These are phyloP conservation scores for Yarrowia sp. DNA, from an alignment of 805 yeast species.

Conservation along the genomic window DNA sequence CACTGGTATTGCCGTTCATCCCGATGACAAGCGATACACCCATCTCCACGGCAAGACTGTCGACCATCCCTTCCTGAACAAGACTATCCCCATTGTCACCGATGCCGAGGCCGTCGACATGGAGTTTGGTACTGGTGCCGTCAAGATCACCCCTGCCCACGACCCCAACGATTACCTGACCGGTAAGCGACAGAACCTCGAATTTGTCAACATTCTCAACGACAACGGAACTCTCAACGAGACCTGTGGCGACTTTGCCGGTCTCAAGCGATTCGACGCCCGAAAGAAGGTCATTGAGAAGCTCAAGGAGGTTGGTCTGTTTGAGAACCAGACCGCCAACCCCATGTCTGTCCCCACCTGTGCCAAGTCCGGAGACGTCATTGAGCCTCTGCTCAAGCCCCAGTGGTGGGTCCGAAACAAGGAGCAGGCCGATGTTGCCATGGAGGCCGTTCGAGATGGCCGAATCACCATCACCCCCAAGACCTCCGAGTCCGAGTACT, in stretches of 20 bases:
- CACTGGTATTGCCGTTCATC: slow-evolving; percentile 97
- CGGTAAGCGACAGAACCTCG: slow-evolving; percentile 90
- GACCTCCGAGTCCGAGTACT: slow-evolving; percentile 87
- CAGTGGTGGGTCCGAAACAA: slow-evolving; percentile 98
- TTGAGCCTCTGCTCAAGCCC: slow-evolving; percentile 95
- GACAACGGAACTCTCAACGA: slow-evolving; percentile 91
- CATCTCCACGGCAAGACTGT: slow-evolving; percentile 94
- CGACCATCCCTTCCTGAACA: slow-evolving; percentile 83
- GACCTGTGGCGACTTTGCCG: slow-evolving; percentile 89
- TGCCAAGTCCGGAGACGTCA: slow-evolving; percentile 94
- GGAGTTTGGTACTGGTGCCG: slow-evolving; percentile 99
- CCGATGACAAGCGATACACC: slow-evolving; percentile 85
- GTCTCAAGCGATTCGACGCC: slow-evolving; percentile 92
- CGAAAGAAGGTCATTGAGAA: slow-evolving; percentile 77
- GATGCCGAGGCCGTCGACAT: slow-evolving; percentile 95
- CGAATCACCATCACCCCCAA: slow-evolving; percentile 79
- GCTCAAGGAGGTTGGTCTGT: slow-evolving; percentile 70
- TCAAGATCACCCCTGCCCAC: slow-evolving; percentile 97
- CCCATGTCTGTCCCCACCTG: slow-evolving; percentile 95
- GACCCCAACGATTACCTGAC: slow-evolving; percentile 95
- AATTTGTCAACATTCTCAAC: slow-evolving; percentile 82
- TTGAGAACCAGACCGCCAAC: slow-evolving; percentile 82
- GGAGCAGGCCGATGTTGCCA: slow-evolving; percentile 83
- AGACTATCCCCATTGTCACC: slow-evolving; percentile 79
- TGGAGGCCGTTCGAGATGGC: slow-evolving; percentile 79